Evolutionary conservation across 2,329 filamentous ascomycete species (phyloP), one percentile per base, ranked within the genome.

Genomic region (Alternaria consortialis): DNA sequence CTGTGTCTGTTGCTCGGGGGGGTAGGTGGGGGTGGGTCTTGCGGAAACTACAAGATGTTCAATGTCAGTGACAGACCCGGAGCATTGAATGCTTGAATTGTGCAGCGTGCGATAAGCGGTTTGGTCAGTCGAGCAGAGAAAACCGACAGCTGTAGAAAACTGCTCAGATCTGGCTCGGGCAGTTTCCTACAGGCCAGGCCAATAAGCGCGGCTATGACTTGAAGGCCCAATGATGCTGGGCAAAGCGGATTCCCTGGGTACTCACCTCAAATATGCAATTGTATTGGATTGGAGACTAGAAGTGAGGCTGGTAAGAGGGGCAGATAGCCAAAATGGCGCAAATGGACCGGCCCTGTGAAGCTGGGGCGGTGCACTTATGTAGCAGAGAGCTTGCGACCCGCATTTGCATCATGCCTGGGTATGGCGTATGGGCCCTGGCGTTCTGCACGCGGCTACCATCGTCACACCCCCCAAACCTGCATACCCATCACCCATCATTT

Each of bases 321-420:
- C 57, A 20, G 36, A 42, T 29, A 43, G 58, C 60, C 62, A 67
- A 50, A 70, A 66, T 60, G 63, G 64, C 65, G 67, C 68, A 67
- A 65, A 54, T 56, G 36, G 56, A 57, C 57, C 51, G 54, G 57
- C 34, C 36, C 37, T 37, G 58, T 56, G 58, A 60, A 62, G 62
- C 62, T 56, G 69, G 65, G 67, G 63, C 56, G 63, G 58, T 53
- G 66, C 63, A 62, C 61, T 73, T 75, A 75, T 73, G 69, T 74
- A 73, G 64, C 58, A 42, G 63, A 61, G 54, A 59, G 52, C 56
- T 61, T 66, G 63, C 61, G 70, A 71, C 73, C 71, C 71, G 72
- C 72, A 71, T 65, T 70, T 71, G 71, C 70, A 72, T 70, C 70
- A 70, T 69, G 63, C 56, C 64, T 44, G 44, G 36, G 37, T 53